These are phyloP conservation scores for Botrytis aclada DNA, from an alignment of 2,329 filamentous ascomycete species.

Conservation along the genomic window DNA sequence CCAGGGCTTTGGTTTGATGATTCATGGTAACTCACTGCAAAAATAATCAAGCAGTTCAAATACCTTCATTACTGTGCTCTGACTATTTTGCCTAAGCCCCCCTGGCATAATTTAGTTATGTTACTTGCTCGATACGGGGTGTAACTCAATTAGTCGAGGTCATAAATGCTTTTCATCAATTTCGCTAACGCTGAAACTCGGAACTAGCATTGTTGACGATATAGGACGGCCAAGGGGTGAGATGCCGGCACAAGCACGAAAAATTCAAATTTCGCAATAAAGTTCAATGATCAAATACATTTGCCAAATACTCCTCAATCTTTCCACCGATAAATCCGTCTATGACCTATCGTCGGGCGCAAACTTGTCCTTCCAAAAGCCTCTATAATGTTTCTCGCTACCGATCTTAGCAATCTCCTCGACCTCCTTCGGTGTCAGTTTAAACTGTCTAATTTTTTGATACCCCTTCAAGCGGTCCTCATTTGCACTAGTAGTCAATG, in stretches of 20 bases:
- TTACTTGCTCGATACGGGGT: background rate
- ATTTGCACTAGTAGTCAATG: slow-evolving; percentile 58
- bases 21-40: background rate
- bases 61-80: background rate
- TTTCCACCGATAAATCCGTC: background rate
- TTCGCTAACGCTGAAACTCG: background rate
- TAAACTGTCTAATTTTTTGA: slow-evolving; percentile 50
- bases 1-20: rapidly evolving
- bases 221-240: background rate
- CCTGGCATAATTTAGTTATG: background rate
- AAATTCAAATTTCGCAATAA: too few species aligned
- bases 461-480: slow-evolving; percentile 57
- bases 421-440: slow-evolving; percentile 58
- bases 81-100: background rate
- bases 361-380: slow-evolving; percentile 56
- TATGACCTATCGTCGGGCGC: slow-evolving; percentile 49
- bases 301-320: background rate
- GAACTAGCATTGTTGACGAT: background rate
- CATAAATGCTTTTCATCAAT: background rate
- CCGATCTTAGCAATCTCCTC: slow-evolving; percentile 54
- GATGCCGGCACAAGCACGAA: background rate
- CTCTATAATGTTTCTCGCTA: slow-evolving; percentile 58
- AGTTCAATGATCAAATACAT: background rate
- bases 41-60: background rate
- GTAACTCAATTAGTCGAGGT: background rate